Conservation (phyloP, 768 basidiomycete genomes). For the Kwoniella europaea region DNA sequence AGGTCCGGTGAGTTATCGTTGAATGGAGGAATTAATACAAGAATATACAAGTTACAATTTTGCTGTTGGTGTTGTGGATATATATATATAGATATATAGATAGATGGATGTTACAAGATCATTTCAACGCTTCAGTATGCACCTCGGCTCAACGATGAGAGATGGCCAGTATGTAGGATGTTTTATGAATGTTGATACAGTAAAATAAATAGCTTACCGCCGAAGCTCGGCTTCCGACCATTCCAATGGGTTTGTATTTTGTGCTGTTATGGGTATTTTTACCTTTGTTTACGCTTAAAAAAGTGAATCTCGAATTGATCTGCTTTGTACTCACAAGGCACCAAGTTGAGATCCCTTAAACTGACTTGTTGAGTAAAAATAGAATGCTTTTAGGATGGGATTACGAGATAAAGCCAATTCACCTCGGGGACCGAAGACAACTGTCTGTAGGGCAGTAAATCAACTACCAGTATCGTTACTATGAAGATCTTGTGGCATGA, state of each 20-base stretch:
- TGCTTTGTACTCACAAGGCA: too few species aligned
- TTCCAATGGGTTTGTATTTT: background rate
- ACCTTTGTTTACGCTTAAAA: background rate
- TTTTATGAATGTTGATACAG: background rate
- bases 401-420: background rate
- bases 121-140: constrained; percentile 1
- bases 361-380: too few species aligned
- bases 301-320: too few species aligned
- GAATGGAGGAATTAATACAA: too few species aligned
- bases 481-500: too few species aligned
- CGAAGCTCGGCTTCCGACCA: constrained; percentile 13
- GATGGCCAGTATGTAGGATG: background rate
- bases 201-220: background rate
- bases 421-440: constrained; percentile 6
- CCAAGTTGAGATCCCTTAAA: too few species aligned
- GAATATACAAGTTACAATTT: too few species aligned
- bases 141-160: constrained; percentile 2
- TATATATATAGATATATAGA: background rate
- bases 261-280: background rate
- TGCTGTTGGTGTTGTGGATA: too few species aligned
- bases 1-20: too few species aligned
- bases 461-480: too few species aligned
- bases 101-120: background rate
- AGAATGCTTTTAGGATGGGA: too few species aligned
- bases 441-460: background rate